phyloP scores from a whole-genome alignment of 768 basidiomycete genomes.

The Tulasnella calospora region DNA sequence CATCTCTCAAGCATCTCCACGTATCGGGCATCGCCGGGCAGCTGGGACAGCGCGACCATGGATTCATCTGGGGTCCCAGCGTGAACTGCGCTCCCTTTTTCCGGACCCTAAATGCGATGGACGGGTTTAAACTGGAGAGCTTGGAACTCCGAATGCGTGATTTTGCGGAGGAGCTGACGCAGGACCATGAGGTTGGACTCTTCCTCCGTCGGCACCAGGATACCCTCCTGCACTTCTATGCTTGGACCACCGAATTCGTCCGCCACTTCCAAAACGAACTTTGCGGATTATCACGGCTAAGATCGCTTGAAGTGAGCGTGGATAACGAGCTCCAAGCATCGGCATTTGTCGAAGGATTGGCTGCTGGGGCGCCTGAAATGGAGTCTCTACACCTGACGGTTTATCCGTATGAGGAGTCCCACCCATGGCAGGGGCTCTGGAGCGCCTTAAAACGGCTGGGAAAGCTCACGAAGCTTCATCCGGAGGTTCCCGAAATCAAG shows the following conservation, averaged over 20 bases:
- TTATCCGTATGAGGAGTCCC: background rate
- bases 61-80: no score
- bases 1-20: background rate
- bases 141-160: no score
- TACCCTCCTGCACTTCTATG: background rate
- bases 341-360: background rate
- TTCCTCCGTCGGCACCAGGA: background rate
- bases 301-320: background rate
- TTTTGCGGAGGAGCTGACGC: no score
- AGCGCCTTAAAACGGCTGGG: background rate
- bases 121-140: no score
- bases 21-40: background rate
- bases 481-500: background rate
- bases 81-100: no score
- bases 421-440: background rate
- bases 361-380: background rate
- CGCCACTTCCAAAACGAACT: background rate
- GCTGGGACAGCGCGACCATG: background rate
- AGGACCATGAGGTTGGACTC: no score
- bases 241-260: background rate
- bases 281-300: background rate
- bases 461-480: background rate
- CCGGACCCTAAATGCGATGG: no score
- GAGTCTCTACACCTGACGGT: background rate
- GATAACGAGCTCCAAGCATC: background rate